phyloP scores from a whole-genome alignment of 257 asterid genomes.

The Leptodermis oblonga region DNA sequence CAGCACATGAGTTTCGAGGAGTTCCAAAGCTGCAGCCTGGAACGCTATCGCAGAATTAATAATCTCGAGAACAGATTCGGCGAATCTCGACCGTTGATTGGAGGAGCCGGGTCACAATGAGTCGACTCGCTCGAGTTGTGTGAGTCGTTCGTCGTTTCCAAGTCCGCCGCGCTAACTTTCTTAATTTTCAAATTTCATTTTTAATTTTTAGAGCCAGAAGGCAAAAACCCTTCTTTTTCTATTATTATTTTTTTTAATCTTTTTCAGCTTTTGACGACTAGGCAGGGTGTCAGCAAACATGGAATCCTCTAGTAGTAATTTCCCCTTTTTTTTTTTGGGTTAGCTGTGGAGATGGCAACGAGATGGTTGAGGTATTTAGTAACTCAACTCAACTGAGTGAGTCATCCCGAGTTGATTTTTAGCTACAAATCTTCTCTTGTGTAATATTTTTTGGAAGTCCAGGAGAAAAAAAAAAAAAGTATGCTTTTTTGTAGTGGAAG shows the following conservation, averaged over 20 bases:
- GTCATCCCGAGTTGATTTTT: slow-evolving; percentile 19
- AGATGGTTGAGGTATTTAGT: slow-evolving; percentile 1
- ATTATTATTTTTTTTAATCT: background rate
- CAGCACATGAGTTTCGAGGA: slow-evolving; percentile 26
- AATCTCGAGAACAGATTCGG: slow-evolving; percentile 22
- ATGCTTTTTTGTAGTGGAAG: background rate
- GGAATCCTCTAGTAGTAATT: no score
- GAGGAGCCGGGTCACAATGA: slow-evolving; percentile 16
- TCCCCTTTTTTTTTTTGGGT: background rate
- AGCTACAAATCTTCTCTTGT: slow-evolving; percentile 9
- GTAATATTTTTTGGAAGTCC: background rate
- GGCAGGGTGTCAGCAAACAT: background rate
- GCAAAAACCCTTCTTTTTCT: background rate
- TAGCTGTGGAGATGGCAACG: slow-evolving; percentile 24
- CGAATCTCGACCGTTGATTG: slow-evolving; percentile 60
- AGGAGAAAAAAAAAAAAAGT: no score
- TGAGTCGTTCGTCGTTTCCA: background rate
- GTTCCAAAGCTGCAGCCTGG: slow-evolving; percentile 45
- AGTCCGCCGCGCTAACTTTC: background rate
- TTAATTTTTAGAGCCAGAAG: background rate
- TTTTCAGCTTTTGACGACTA: background rate
- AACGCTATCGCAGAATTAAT: slow-evolving; percentile 28
- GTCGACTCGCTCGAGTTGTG: slow-evolving; percentile 15
- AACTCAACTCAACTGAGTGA: slow-evolving; percentile 13
- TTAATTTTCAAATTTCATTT: background rate